Evolutionary conservation across 2,329 filamentous ascomycete species (phyloP).

Genomic region (Diaporthe amygdali): DNA sequence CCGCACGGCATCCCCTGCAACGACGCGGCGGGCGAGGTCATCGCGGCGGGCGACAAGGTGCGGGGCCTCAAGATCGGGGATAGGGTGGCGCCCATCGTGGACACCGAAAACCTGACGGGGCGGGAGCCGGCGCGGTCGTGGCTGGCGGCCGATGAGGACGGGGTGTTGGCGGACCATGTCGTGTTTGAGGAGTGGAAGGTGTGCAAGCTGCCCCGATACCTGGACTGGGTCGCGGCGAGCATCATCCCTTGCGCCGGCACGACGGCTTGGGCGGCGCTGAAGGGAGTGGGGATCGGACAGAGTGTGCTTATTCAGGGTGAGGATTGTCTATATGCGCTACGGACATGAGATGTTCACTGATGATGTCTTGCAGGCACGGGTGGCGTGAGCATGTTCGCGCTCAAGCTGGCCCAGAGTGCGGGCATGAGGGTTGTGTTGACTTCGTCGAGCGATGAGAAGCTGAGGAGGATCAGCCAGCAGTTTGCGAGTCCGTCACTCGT

Average conservation of each 20-base stretch:
- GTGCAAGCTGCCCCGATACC: not conserved
- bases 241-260: not conserved
- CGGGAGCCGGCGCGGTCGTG: not conserved
- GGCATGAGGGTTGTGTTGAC: not conserved
- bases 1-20: not conserved
- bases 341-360: not conserved
- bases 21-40: not conserved
- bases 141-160: not conserved
- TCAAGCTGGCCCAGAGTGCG: not conserved
- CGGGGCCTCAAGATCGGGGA: not conserved
- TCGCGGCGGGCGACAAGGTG: not conserved
- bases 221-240: not conserved
- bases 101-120: not conserved
- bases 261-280: not conserved
- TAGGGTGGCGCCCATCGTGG: not conserved
- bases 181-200: not conserved
- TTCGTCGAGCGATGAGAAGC: not conserved
- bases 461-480: not conserved
- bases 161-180: not conserved
- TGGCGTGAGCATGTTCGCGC: not conserved
- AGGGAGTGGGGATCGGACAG: not conserved
- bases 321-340: no score
- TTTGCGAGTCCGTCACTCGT: not conserved
- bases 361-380: not conserved
- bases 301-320: not conserved